Conservation (phyloP, 768 basidiomycete genomes). For the Phanerochaete carnosa region DNA sequence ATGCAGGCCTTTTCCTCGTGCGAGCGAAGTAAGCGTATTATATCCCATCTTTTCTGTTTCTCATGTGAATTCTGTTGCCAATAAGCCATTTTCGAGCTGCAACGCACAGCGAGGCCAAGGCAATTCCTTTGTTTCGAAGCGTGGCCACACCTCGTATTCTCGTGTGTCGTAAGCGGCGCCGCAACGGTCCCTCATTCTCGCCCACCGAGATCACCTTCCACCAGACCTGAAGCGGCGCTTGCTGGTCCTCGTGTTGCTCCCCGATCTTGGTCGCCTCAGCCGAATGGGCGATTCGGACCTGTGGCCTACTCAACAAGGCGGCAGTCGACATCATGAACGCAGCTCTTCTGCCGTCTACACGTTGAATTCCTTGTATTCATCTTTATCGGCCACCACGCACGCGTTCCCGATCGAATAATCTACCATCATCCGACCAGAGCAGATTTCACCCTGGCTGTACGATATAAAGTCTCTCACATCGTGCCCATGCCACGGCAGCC, state of each 20-base stretch:
- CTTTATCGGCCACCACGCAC: conserved; percentile 70
- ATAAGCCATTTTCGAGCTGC: background rate
- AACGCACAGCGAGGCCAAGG: background rate
- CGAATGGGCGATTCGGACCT: conserved; percentile 53
- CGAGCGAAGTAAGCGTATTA: conserved; percentile 8
- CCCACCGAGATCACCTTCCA: conserved; percentile 29
- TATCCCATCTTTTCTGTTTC: conserved; percentile 7
- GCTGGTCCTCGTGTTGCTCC: conserved; percentile 58
- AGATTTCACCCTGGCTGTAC: conserved; percentile 40
- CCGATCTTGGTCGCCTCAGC: conserved; percentile 63
- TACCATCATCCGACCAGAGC: conserved; percentile 49
- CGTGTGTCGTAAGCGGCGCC: conserved; percentile 12
- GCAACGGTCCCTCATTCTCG: conserved; percentile 20
- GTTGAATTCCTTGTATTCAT: conserved; percentile 65
- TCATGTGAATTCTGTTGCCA: background rate
- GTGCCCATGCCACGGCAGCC: conserved; percentile 20
- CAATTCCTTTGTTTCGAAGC: conserved; percentile 10
- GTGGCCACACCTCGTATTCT: conserved; percentile 11
- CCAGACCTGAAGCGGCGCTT: conserved; percentile 40
- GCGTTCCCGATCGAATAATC: conserved; percentile 73
- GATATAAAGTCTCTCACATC: conserved; percentile 48
- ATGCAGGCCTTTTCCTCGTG: conserved; percentile 15
- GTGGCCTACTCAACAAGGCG: conserved; percentile 71
- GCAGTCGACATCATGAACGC: conserved; percentile 49
- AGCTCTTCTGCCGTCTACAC: conserved; percentile 69